Evolutionary conservation across 1,284 basidiomycete species (phyloP).

Genomic region (Boletus smithii): DNA sequence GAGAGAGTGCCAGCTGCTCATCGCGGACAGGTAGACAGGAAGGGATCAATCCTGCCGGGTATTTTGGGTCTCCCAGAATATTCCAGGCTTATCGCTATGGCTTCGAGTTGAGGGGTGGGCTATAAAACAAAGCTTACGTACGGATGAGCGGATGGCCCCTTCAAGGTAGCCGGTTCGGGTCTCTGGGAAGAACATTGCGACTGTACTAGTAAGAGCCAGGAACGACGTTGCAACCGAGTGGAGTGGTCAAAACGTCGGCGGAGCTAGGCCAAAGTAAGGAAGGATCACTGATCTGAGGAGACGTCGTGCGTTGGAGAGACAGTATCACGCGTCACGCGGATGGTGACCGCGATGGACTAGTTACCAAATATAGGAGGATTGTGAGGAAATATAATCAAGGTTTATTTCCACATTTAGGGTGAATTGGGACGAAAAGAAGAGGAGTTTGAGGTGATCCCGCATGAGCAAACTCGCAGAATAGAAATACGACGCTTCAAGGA

Average conservation of each 20-base stretch:
- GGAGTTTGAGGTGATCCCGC: constrained; percentile 13
- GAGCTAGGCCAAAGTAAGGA: too few species aligned
- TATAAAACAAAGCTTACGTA: constrained; percentile 17
- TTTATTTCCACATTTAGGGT: constrained; percentile 3
- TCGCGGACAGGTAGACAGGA: too few species aligned
- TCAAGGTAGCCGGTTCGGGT: constrained; percentile 12
- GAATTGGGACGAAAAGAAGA: constrained; percentile 17
- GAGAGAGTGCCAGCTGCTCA: background rate
- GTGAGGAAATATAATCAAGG: constrained; percentile 12
- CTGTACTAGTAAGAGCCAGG: too few species aligned
- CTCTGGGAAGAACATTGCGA: too few species aligned
- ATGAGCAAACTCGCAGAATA: constrained; percentile 33
- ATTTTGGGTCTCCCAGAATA: background rate
- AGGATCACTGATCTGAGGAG: too few species aligned
- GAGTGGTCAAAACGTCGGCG: too few species aligned
- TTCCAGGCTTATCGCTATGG: background rate
- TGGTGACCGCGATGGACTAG: too few species aligned
- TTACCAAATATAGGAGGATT: constrained; percentile 4
- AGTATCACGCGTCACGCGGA: too few species aligned
- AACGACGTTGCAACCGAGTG: too few species aligned
- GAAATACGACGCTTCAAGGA: constrained; percentile 36
- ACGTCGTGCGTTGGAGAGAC: too few species aligned
- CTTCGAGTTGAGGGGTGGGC: background rate
- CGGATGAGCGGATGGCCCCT: background rate
- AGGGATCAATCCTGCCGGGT: too few species aligned